Evolutionary conservation across 306 rosid species (phyloP).

Genomic region (Lathyrus tuberosus): DNA sequence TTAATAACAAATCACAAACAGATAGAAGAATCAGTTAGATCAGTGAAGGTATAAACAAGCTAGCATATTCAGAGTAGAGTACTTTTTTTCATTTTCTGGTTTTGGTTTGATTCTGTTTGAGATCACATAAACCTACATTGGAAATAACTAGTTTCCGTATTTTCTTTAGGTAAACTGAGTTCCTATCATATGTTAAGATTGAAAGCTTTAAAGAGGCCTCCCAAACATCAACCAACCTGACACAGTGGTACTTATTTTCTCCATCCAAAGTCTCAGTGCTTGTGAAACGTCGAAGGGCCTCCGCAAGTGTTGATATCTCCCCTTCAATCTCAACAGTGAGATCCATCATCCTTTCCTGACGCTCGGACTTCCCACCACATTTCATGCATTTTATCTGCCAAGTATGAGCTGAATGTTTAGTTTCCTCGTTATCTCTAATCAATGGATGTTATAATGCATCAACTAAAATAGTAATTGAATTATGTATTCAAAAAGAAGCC

Average conservation of each 20-base stretch:
- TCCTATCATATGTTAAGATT: neutral
- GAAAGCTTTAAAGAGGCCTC: constrained; percentile 6
- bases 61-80: neutral
- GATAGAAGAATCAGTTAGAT: constrained; percentile 7
- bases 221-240: constrained; percentile 63
- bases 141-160: neutral
- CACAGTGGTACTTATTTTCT: constrained; percentile 90
- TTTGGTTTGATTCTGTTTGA: constrained; percentile 1
- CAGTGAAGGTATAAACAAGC: neutral
- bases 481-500: constrained; percentile 12
- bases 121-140: neutral
- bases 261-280: constrained; percentile 90
- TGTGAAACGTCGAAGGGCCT: constrained; percentile 81
- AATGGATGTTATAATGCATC: constrained; percentile 8
- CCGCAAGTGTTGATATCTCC: constrained; percentile 76
- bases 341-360: constrained; percentile 97
- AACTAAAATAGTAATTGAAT: constrained; percentile 8
- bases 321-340: constrained; percentile 95
- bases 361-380: constrained; percentile 92
- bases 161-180: neutral
- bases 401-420: constrained; percentile 34
- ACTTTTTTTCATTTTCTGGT: neutral
- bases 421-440: constrained; percentile 30
- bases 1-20: neutral
- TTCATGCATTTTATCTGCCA: constrained; percentile 85